A percentile compares a stretch with the other conserved stretches of the same genome.
phyloP scores from a whole-genome alignment of 83 land plant genomes.

The Thuja plicata region DNA sequence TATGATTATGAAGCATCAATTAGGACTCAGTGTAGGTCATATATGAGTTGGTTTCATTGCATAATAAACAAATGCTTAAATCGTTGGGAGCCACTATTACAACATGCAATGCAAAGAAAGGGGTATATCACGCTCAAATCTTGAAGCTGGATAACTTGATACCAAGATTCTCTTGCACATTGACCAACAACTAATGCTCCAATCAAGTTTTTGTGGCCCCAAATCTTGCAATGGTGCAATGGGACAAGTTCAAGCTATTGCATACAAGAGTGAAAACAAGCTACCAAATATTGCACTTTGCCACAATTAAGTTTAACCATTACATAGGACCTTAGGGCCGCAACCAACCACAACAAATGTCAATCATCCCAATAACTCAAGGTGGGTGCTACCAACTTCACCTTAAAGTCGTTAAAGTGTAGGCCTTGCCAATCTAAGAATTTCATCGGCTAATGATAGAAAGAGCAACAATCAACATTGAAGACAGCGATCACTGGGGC shows the following conservation, averaged over 20 bases:
- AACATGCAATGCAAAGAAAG: background rate
- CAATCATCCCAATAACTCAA: background rate
- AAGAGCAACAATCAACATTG: background rate
- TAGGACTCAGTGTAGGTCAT: background rate
- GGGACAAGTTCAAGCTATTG: background rate
- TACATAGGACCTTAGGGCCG: background rate
- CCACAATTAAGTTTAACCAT: background rate
- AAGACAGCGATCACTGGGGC: background rate
- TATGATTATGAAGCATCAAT: background rate
- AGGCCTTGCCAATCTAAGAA: background rate
- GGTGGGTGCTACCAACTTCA: background rate
- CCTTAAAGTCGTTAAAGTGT: background rate
- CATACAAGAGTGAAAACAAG: background rate
- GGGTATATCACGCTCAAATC: background rate
- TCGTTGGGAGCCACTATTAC: background rate
- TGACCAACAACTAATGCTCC: background rate
- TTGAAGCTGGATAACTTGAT: background rate
- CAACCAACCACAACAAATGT: background rate
- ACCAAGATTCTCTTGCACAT: background rate
- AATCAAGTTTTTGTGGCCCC: background rate
- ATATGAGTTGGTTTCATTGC: background rate
- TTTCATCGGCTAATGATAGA: background rate
- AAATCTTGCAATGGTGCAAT: background rate
- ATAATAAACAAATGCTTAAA: background rate
- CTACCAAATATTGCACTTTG: background rate